Evolutionary conservation across 2,329 filamentous ascomycete genomes (phyloP), one percentile per base, ranked within the genome.

Genomic region (Aplosporella prunicola): DNA sequence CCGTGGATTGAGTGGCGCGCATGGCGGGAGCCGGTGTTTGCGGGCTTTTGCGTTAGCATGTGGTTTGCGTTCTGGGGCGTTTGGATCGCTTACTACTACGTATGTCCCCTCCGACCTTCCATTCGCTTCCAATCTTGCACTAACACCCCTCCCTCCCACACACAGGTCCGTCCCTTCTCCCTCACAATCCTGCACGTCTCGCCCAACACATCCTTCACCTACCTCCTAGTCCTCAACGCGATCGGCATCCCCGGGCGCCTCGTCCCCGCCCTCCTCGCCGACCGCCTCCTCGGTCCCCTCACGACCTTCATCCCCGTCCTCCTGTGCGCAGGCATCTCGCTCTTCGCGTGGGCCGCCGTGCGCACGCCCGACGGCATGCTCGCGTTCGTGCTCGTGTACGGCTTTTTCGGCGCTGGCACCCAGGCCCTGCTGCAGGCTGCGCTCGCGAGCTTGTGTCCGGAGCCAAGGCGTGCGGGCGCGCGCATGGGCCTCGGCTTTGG

Each of bases 51-150:
- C 2, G 33, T 58, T 3, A 62, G 63, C 13, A 61, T 62, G 50
- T 63, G 64, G 36, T 50, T 64, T 29, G 55, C 44, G 37, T 72
- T 71, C 45, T 58, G 62, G 49, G 68, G 66, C 2, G 49, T 72
- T 4, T 76, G 74, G 46, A 67, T 76, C 36, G 64, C 65, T 7
- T 76, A 73, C 46, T 76, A 69, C 56, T 80, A 78, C 54, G 49
- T 78, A 11, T 60, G 44, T n/a, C 22, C 22, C n/a, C n/a, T 20
- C 29, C 15, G 14, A n/a, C 9, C 4, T 33, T 8, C 10, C 5
- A 2, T 6, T 32, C n/a, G n/a, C n/a, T n/a, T n/a, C n/a, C n/a
- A n/a, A n/a, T n/a, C n/a, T n/a, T n/a, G n/a, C n/a, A n/a, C n/a
- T n/a, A n/a, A n/a, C n/a, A 31, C 8, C 20, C 9, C 9, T 30